Percentiles rank a stretch among this genome's conserved stretches.
Evolutionary conservation across 2,329 filamentous ascomycete species (phyloP).

Genomic region (Colletotrichum tamarilloi): DNA sequence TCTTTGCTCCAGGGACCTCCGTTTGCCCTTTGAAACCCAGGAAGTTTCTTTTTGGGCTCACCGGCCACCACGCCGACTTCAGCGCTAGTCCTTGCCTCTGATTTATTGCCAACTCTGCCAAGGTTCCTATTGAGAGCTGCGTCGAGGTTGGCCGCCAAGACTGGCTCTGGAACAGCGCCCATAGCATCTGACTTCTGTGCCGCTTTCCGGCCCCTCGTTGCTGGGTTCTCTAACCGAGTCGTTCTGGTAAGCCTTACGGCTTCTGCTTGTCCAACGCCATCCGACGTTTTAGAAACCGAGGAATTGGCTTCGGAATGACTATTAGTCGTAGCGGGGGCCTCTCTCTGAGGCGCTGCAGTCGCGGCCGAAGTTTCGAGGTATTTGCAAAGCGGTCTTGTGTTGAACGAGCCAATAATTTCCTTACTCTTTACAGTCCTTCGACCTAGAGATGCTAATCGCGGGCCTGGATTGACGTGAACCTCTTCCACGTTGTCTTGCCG

Average conservation of each 20-base stretch:
- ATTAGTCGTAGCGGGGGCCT: background rate
- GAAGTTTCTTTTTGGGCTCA: conserved; percentile 41
- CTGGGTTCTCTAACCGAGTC: conserved; percentile 52
- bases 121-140: background rate
- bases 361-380: background rate
- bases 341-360: background rate
- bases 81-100: background rate
- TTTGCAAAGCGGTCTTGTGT: background rate
- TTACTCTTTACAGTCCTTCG: conserved; percentile 58
- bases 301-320: background rate
- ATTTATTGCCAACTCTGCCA: background rate
- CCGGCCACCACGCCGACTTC: too few relatives aligned
- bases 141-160: conserved; percentile 44
- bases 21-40: conserved; percentile 61
- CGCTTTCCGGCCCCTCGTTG: conserved; percentile 64
- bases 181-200: conserved; percentile 63
- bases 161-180: conserved; percentile 56
- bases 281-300: background rate
- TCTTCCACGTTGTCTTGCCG: background rate
- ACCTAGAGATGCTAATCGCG: conserved; percentile 52
- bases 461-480: conserved; percentile 36
- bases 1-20: conserved; percentile 77
- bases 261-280: background rate
- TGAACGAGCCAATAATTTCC: conserved; percentile 56
- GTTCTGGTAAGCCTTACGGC: background rate